Evolutionary conservation across 2,329 filamentous ascomycete genomes (phyloP).

Genomic region (Exophiala mesophila): DNA sequence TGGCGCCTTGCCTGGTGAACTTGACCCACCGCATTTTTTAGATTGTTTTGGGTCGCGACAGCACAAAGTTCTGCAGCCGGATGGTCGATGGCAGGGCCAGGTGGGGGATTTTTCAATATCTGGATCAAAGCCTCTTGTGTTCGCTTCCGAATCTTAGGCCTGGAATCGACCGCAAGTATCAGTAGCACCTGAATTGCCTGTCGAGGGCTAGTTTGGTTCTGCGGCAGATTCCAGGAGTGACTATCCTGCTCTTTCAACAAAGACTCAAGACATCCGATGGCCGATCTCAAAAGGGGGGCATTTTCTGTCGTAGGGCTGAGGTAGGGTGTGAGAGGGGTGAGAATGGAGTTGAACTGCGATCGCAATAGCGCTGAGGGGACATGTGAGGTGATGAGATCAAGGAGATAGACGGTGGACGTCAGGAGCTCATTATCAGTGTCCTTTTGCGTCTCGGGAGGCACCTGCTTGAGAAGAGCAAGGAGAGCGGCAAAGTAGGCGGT

Average conservation of each 20-base stretch:
- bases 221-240: constrained; percentile 78
- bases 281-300: constrained; percentile 77
- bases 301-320: constrained; percentile 76
- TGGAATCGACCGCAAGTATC: constrained; percentile 74
- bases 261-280: constrained; percentile 91
- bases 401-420: constrained; percentile 85
- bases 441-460: constrained; percentile 57
- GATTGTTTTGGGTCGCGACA: constrained; percentile 75
- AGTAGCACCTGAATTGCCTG: constrained; percentile 82
- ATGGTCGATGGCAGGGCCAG: constrained; percentile 87
- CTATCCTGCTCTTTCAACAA: constrained; percentile 84
- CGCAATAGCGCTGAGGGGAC: constrained; percentile 81
- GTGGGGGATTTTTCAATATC: constrained; percentile 78
- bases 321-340: constrained; percentile 77
- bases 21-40: constrained; percentile 64
- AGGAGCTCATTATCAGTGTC: constrained; percentile 76
- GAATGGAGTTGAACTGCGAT: constrained; percentile 91
- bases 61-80: constrained; percentile 95
- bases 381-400: constrained; percentile 84
- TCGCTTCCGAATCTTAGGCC: constrained; percentile 90
- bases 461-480: constrained; percentile 76
- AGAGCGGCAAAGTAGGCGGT: constrained; percentile 97
- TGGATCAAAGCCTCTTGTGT: constrained; percentile 83
- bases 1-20: constrained; percentile 65
- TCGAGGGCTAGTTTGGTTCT: constrained; percentile 77